These are phyloP conservation scores for Phytophthora constricta DNA, from an alignment of 352 stramenopile genomes.

Conservation along the genomic window DNA sequence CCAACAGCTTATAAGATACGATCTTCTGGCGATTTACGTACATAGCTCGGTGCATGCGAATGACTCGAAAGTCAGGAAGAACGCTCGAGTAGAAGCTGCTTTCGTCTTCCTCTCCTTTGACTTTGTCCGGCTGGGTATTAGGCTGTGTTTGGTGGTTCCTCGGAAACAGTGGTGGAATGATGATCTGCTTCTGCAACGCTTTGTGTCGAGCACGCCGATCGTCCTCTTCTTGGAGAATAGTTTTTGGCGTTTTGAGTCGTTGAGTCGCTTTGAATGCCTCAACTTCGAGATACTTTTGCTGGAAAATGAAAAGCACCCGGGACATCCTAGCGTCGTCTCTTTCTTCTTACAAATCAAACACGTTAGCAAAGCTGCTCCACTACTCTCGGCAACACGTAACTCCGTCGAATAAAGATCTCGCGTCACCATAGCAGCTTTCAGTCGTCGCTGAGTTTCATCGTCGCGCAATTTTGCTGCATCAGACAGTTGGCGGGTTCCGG, in stretches of 20 bases:
- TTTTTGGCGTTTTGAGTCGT: conserved; percentile 64
- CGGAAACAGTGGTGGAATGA: conserved; percentile 40
- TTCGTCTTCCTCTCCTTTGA: conserved; percentile 19
- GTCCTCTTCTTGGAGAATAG: conserved; percentile 51
- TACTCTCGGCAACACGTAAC: conserved; percentile 4
- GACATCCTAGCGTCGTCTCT: conserved; percentile 50
- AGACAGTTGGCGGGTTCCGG: conserved; percentile 17
- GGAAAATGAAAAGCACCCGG: conserved; percentile 73
- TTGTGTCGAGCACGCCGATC: conserved; percentile 49
- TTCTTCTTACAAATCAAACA: conserved; percentile 51
- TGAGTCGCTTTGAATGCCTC: conserved; percentile 46
- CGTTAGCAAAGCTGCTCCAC: background rate
- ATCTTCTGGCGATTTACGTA: conserved; percentile 28
- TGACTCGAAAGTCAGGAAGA: conserved; percentile 54
- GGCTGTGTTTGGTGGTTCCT: conserved; percentile 9
- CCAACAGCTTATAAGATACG: no score
- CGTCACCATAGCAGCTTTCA: conserved; percentile 42
- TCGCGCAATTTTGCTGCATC: conserved; percentile 29
- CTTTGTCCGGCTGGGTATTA: background rate
- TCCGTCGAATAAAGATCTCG: conserved; percentile 26
- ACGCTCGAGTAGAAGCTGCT: conserved; percentile 58
- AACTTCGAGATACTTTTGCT: conserved; percentile 41
- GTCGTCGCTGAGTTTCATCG: conserved; percentile 26
- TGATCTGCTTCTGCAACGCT: conserved; percentile 56
- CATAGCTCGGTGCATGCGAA: conserved; percentile 65